Evolutionary conservation across 768 basidiomycete species (phyloP), one percentile per base, ranked within the genome.

Genomic region (Lepiota brunneoincarnata): DNA sequence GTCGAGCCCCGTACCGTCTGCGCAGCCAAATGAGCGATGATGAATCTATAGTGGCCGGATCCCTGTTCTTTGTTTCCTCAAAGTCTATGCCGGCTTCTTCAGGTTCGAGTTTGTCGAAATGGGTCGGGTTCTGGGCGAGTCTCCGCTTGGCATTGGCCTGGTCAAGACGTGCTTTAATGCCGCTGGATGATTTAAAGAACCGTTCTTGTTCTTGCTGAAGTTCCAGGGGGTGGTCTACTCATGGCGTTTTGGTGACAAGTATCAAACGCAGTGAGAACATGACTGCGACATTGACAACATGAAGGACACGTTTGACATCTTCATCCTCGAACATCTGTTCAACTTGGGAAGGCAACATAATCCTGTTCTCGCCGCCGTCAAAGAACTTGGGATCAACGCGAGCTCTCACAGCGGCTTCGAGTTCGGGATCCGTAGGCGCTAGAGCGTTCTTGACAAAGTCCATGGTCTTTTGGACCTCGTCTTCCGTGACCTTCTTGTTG

Each of bases 31-130:
- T 87, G 82, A 37, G 73, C 75, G 24, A 79, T 76, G 10, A 86
- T 75, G 6, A 85, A n/a, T n/a, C n/a, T n/a, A n/a, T n/a, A n/a
- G n/a, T 70, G 0, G 73, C 76, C 2, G 84, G 84, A 61, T 86
- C 83, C 54, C 71, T 78, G 21, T 69, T 56, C 36, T 67, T 63
- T 0, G 59, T 51, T 17, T 73, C 73, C 24, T 73, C 74, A 2
- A 63, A 62, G 37, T 77, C 76, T 2, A 64, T 59, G 14, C 59
- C 63, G 18, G 48, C 49, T 24, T 75, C 73, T 26, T 76, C 75
- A 3, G 65, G 55, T 21, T 76, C 68, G 40, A 71, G 68, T 7
- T 71, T 57, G 42, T 72, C 69, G 40, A 79, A 71, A 21, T 73
- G 69, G 12, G 62, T 52, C 4, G 64, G 66, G 49, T 72, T 74